Base-by-base conservation (phyloP, 2,329 filamentous ascomycete genomes). In the Sporothrix euskadiensis region DNA sequence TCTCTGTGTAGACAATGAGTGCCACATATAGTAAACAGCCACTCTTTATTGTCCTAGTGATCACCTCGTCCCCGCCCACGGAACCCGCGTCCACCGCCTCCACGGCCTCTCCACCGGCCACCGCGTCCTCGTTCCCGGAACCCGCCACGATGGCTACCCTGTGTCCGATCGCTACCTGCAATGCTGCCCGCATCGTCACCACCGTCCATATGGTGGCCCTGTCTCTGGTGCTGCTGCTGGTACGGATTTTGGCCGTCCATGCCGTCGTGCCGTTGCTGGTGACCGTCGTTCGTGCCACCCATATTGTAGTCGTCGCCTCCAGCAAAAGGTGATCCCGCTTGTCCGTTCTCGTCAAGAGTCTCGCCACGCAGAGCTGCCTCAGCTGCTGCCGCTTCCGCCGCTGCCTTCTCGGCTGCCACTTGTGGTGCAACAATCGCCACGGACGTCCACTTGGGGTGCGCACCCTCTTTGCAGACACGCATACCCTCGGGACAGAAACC, bases 401-500 rank as follows among this genome's bases (percentile, higher is more conserved):
- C 74, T 9, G 56, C 73, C 72, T 52, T 66, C 59, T 68, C 75
- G 44, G 71, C 72, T 5, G 71, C 75, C 22, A 72, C 71, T 35
- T 69, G 74, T 49, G 41, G 73, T 52, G 47, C 70, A 32, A 94
- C 90, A 78, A 89, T 88, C 32, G 90, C 89, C 26, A 71, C 71
- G n/a, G 76, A 19, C 54, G 74, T 72, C 90, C 93, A 98, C 74
- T 90, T 88, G 3, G 95, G 90, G 81, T 99, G 96, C 6, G 93
- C 91, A 26, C 93, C 93, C 76, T 91, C 88, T 79, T 89, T 90
- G 83, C 96, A 99, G 8, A 85, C 84, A 75, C 85, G 87, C 63
- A 65, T 65, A 1, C 82, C 95, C 72, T 97, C 92, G 0, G 96
- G 96, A 80, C 96, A 99, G 84, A 99, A 99, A 1, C 96, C 96